Evolutionary conservation across 371 early-diverging fungal species (phyloP), one percentile per base, ranked within the genome.

Genomic region (Mucor velutinosus): DNA sequence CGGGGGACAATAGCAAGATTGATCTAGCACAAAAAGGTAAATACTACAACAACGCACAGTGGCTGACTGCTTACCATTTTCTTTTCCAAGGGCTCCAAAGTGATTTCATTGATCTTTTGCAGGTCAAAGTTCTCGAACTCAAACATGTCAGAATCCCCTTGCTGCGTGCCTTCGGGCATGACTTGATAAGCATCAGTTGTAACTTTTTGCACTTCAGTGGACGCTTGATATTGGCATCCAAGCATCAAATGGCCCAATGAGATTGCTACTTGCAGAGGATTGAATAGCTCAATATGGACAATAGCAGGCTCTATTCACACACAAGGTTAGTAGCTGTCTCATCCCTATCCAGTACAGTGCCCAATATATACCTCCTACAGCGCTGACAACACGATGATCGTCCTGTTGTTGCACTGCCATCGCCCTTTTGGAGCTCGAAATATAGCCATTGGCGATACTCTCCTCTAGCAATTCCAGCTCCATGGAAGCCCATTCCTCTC

Each of bases 1-100:
- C 89, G 87, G 5, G 95, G 93, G 5, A 89, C 75, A 7, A 97
- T 76, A 23, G 86, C 80, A 21, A 97, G 76, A 35, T 88, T 88
- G 25, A 95, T 74, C 94, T 92, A 41, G 37, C 17, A n/a, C n/a
- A n/a, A n/a, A n/a, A n/a, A n/a, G n/a, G n/a, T n/a, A n/a, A n/a
- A n/a, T n/a, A n/a, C n/a, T n/a, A n/a, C n/a, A n/a, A n/a, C n/a
- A n/a, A n/a, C n/a, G n/a, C n/a, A n/a, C n/a, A 11, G 23, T 43
- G 39, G 7, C 11, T 2, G 8, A 11, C 27, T 21, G 53, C 66
- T 66, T 70, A 89, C 90, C 71, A 62, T 73, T 56, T 81, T 67
- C 37, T 71, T 76, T 65, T 91, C 90, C 27, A 75, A 63, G 0
- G 87, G 81, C 3, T 84, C 88, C 19, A 92, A 70, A 1, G 77